Evolutionary conservation across 129 eudicot species (phyloP).

Genomic region (Ambrosia trifida): DNA sequence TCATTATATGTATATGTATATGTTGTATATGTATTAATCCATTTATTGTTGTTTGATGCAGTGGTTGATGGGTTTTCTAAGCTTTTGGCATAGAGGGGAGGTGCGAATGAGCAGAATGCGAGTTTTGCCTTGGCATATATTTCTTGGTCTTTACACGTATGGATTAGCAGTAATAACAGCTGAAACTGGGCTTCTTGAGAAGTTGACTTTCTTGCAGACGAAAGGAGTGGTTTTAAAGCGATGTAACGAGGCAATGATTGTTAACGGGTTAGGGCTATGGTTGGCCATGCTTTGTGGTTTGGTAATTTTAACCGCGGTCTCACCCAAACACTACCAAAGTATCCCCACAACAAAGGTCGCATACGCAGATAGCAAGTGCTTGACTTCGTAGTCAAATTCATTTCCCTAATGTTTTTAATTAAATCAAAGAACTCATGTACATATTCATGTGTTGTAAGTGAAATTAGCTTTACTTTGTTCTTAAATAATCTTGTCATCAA

Average conservation of each 20-base stretch:
- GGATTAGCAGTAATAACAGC: slow-evolving; percentile 88
- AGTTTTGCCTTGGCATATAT: slow-evolving; percentile 83
- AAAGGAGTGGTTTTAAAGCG: slow-evolving; percentile 56
- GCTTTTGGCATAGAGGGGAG: slow-evolving; percentile 93
- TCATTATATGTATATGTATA: not conserved
- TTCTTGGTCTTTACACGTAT: slow-evolving; percentile 85
- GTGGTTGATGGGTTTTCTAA: slow-evolving; percentile 89
- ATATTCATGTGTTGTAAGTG: slow-evolving; percentile 7
- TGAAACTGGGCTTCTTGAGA: slow-evolving; percentile 90
- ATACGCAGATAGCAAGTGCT: slow-evolving; percentile 44
- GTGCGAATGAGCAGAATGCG: slow-evolving; percentile 53
- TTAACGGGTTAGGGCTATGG: slow-evolving; percentile 76
- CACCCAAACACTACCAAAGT: slow-evolving; percentile 48
- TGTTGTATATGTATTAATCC: not conserved
- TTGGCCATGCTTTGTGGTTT: slow-evolving; percentile 76
- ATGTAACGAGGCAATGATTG: slow-evolving; percentile 61
- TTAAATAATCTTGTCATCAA: not conserved
- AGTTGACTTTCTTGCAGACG: slow-evolving; percentile 74
- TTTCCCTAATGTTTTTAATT: not conserved
- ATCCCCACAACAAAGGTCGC: slow-evolving; percentile 38
- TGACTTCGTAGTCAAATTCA: slow-evolving; percentile 33
- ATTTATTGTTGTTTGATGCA: slow-evolving; percentile 15
- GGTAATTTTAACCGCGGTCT: slow-evolving; percentile 72
- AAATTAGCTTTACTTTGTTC: slow-evolving; percentile 3
- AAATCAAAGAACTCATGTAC: slow-evolving; percentile 9